Evolutionary conservation across 768 basidiomycete species (phyloP), one percentile per base, ranked within the genome.

Genomic region (Suillus americanus): DNA sequence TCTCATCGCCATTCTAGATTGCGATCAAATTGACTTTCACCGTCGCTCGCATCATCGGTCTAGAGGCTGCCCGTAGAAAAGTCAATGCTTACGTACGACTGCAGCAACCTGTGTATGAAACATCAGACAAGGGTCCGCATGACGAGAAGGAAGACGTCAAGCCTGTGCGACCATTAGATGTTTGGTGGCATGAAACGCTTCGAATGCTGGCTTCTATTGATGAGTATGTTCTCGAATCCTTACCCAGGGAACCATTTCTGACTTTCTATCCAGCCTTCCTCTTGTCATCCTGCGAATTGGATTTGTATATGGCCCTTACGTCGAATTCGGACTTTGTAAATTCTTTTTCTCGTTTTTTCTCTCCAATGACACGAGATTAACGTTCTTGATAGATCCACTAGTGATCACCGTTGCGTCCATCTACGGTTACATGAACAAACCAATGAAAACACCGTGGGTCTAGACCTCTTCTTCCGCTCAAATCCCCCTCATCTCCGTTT

Each of bases 171-270:
- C 83, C 86, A 7, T 76, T 88, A 65, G 93, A 94, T 20, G 86
- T 80, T 20, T 95, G 94, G 94, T 95, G 92, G 91, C 94, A 95
- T 68, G 94, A 95, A 79, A 86, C 90, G 1, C 79, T 91, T 30
- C 84, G 93, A 40, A 85, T 85, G 73, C 74, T 95, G 65, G 91
- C 88, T 25, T 86, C 87, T 6, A 91, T 94, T 63, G 80, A 86
- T 66, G 85, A 86, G 92, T 93, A 70, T 62, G 83, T 77, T 62
- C 25, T 16, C 14, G 54, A 64, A 23, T 59, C 33, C 33, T 9
- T 43, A 57, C 35, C 55, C 8, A 63, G 23, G 23, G 45, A 33
- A 40, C 18, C 41, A 28, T 35, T 40, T 64, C 67, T 72, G 25
- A 69, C 69, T 70, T 61, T 62, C 56, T 28, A 38, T 64, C 18